Conservation (phyloP, 1,139 yeast species). For the Arxiozyma telluris region DNA sequence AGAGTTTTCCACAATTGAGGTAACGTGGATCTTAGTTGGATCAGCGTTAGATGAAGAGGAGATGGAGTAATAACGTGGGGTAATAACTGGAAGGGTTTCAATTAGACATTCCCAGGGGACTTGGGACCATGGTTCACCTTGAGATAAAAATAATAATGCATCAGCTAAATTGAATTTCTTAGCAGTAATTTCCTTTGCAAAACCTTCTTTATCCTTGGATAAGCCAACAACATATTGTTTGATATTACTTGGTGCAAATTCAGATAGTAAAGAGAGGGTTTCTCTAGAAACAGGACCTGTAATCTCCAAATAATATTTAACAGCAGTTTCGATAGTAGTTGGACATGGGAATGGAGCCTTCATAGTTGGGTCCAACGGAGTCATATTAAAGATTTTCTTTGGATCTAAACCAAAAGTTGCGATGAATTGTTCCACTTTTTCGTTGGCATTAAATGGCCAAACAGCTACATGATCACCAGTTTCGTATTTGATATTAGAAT, state of each 20-base stretch:
- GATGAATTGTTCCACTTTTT: slow-evolving; percentile 58
- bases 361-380: slow-evolving; percentile 65
- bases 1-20: slow-evolving; percentile 77
- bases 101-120: slow-evolving; percentile 82
- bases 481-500: slow-evolving; percentile 68
- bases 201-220: slow-evolving; percentile 59
- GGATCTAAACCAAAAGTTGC: slow-evolving; percentile 51
- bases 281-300: slow-evolving; percentile 93
- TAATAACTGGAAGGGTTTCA: slow-evolving; percentile 73
- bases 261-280: slow-evolving; percentile 63
- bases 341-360: slow-evolving; percentile 83
- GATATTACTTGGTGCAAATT: slow-evolving; percentile 67
- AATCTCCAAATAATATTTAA: slow-evolving; percentile 83
- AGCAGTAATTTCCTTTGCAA: slow-evolving; percentile 54
- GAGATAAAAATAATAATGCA: slow-evolving; percentile 53
- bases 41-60: slow-evolving; percentile 82
- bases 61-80: slow-evolving; percentile 93
- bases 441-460: slow-evolving; percentile 86
- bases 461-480: slow-evolving; percentile 96
- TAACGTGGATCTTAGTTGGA: slow-evolving; percentile 65
- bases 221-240: slow-evolving; percentile 46
- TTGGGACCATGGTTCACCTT: slow-evolving; percentile 50
- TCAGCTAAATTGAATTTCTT: slow-evolving; percentile 69
- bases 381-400: slow-evolving; percentile 56
- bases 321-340: slow-evolving; percentile 77